Percentiles rank a stretch among this genome's conserved stretches.
These are phyloP conservation scores for Scedosporium apiospermum DNA, from an alignment of 2,329 filamentous ascomycete genomes.

Conservation along the genomic window DNA sequence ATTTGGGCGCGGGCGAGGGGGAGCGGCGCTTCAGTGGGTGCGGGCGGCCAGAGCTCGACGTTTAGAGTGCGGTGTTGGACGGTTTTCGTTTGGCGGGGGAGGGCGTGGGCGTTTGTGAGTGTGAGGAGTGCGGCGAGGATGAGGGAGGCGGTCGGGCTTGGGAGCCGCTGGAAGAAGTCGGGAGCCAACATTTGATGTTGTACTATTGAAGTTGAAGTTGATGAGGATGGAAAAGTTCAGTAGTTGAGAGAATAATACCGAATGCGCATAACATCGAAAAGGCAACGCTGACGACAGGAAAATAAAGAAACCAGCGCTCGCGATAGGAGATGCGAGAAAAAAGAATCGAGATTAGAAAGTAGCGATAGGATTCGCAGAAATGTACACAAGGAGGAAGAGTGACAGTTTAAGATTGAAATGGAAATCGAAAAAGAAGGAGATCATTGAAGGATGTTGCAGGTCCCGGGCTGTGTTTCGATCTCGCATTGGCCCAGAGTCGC, in stretches of 20 bases:
- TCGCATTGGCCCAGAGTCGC: neutral
- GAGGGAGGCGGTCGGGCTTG: conserved; percentile 23
- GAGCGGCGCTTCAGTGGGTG: neutral
- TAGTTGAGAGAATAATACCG: too few relatives aligned
- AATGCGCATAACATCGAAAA: too few relatives aligned
- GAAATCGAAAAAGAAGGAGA: neutral
- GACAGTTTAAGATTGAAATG: neutral
- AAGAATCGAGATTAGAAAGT: too few relatives aligned
- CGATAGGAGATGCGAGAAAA: too few relatives aligned
- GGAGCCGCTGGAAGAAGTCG: conserved; percentile 24
- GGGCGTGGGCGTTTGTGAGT: conserved; percentile 23
- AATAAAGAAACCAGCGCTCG: too few relatives aligned
- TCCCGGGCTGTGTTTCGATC: neutral
- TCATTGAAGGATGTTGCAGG: neutral
- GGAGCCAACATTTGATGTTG: conserved; percentile 15
- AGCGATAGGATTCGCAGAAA: too few relatives aligned
- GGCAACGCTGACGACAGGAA: too few relatives aligned
- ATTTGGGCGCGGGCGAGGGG: conserved; percentile 67
- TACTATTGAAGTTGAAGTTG: neutral
- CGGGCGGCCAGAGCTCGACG: conserved; percentile 28
- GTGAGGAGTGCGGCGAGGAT: conserved; percentile 21
- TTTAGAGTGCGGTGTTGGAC: conserved; percentile 26
- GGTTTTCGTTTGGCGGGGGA: conserved; percentile 31
- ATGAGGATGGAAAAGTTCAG: neutral
- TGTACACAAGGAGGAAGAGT: too few relatives aligned